phyloP scores from a whole-genome alignment of 495 filamentous ascomycete species.

The Aspergillus bridgeri region DNA sequence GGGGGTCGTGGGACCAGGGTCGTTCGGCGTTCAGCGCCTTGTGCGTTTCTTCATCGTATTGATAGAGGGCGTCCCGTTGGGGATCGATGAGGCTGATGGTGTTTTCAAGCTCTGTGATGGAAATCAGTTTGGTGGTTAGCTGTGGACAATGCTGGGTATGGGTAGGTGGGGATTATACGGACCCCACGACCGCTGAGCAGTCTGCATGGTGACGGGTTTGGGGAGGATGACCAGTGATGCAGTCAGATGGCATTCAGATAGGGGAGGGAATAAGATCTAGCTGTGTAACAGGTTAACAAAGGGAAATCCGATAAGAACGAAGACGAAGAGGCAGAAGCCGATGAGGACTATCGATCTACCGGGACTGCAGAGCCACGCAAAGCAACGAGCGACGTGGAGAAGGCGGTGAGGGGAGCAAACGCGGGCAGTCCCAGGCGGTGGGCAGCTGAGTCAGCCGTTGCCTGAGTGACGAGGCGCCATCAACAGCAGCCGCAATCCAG shows the following conservation, averaged over 20 bases:
- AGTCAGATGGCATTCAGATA: conserved; percentile 5
- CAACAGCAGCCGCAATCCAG: conserved; percentile 16
- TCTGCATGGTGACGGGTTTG: conserved; percentile 13
- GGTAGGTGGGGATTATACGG: conserved; percentile 6
- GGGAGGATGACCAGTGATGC: not conserved
- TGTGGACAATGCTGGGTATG: too few species aligned
- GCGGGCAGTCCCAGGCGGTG: conserved; percentile 35
- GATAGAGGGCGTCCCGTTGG: conserved; percentile 85
- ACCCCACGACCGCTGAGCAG: conserved; percentile 62
- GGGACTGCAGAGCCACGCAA: not conserved
- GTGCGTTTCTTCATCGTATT: conserved; percentile 66
- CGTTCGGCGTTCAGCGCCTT: conserved; percentile 52
- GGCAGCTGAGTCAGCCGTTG: conserved; percentile 34
- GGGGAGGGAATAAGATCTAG: conserved; percentile 16
- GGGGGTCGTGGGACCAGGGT: conserved; percentile 78
- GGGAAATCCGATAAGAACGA: conserved; percentile 11
- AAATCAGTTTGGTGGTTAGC: conserved; percentile 11
- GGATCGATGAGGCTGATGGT: conserved; percentile 78
- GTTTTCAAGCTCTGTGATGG: conserved; percentile 78
- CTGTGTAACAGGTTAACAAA: too few species aligned
- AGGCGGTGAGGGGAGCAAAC: conserved; percentile 21
- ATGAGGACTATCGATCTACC: not conserved
- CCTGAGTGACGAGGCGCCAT: conserved; percentile 29
- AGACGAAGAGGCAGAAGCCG: not conserved
- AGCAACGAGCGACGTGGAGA: conserved; percentile 13